Conservation (phyloP, 1,284 basidiomycete genomes). For the Trichosporon sp. region DNA sequence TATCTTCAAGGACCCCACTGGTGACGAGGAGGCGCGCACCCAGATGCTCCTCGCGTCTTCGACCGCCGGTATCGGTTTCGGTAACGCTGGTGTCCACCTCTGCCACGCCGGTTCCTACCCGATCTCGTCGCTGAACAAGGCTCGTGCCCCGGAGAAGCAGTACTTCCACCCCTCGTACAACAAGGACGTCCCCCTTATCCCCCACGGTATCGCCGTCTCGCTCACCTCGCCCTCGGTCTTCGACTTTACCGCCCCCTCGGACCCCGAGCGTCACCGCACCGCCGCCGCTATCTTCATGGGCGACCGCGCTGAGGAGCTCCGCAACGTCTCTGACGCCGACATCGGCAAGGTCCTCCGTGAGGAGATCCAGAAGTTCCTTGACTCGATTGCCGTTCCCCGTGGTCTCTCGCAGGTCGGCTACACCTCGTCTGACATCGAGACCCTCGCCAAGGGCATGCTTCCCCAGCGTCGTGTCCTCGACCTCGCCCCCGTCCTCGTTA, state of each 20-base stretch:
- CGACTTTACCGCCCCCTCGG: conserved; percentile 88
- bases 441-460: conserved; percentile 53
- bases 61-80: conserved; percentile 93
- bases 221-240: conserved; percentile 88
- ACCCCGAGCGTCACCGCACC: conserved; percentile 85
- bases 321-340: conserved; percentile 75
- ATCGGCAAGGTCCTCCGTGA: conserved; percentile 82
- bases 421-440: conserved; percentile 50
- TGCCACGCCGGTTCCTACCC: conserved; percentile 60
- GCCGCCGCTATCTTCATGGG: conserved; percentile 80
- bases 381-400: conserved; percentile 78
- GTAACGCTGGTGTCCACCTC: conserved; percentile 88
- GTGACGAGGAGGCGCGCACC: conserved; percentile 78
- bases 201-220: conserved; percentile 85
- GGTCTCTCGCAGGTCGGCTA: conserved; percentile 87
- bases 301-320: conserved; percentile 68
- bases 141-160: conserved; percentile 80
- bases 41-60: conserved; percentile 73
- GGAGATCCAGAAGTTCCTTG: conserved; percentile 87
- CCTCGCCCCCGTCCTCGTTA: conserved; percentile 53
- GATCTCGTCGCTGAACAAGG: conserved; percentile 93
- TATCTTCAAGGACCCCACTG: conserved; percentile 71
- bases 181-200: conserved; percentile 83
- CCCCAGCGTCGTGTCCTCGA: conserved; percentile 55
- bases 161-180: conserved; percentile 73